Conservation (phyloP, 768 basidiomycete species). For the Cystobasidium tubakii region DNA sequence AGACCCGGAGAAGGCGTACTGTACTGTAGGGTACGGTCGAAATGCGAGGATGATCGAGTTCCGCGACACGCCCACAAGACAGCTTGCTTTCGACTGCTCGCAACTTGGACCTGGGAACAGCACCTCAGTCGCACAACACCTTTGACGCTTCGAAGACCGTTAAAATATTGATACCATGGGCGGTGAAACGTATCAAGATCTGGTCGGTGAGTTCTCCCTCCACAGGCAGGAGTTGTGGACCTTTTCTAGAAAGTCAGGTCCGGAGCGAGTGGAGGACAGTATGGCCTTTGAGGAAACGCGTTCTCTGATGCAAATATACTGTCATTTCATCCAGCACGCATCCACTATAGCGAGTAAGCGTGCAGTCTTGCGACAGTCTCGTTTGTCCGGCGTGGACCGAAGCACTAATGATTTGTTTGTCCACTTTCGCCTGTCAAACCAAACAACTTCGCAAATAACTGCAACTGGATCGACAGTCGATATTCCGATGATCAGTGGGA, state of each 20-base stretch:
- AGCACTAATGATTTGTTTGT: constrained; percentile 3
- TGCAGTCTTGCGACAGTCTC: neutral
- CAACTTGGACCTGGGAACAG: neutral
- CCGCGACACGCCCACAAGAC: neutral
- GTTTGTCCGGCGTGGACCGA: neutral
- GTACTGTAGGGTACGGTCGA: no score
- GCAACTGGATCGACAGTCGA: constrained; percentile 2
- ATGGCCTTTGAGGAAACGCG: neutral
- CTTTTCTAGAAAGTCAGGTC: neutral
- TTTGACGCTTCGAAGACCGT: neutral
- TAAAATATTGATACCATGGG: neutral
- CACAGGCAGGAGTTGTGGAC: neutral
- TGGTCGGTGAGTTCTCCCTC: constrained; percentile 22
- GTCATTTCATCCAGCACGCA: constrained; percentile 13
- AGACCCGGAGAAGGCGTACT: no score
- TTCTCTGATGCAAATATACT: neutral
- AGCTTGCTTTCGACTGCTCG: neutral
- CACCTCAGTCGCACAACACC: neutral
- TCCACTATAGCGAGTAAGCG: constrained; percentile 35
- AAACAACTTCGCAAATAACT: neutral
- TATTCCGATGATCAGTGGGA: constrained; percentile 35
- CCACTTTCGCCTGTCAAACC: constrained; percentile 4
- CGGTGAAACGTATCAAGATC: constrained; percentile 31
- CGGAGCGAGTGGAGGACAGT: neutral
- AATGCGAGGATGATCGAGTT: neutral